These are phyloP conservation scores for Henckelia pumila DNA, from an alignment of 257 asterid genomes.

Conservation along the genomic window DNA sequence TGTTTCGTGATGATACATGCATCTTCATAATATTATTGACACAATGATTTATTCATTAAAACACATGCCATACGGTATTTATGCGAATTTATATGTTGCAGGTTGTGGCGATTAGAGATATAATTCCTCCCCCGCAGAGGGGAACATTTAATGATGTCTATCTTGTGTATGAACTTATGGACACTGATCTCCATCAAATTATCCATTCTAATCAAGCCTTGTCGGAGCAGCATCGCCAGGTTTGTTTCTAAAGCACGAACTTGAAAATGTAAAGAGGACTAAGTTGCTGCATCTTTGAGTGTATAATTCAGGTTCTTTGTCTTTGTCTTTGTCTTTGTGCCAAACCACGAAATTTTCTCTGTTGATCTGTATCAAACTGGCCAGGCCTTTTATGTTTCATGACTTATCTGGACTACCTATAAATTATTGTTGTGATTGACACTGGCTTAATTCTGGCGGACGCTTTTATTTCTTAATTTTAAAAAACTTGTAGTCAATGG, in stretches of 20 bases:
- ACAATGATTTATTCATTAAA: no score
- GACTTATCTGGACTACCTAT: not conserved
- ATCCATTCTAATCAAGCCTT: constrained; percentile 29
- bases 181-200: constrained; percentile 35
- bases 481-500: no score
- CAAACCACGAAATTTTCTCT: not conserved
- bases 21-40: no score
- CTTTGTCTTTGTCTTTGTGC: not conserved
- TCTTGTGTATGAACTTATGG: constrained; percentile 29
- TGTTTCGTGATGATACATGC: no score
- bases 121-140: constrained; percentile 29
- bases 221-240: constrained; percentile 35
- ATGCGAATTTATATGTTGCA: no score
- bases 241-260: not conserved
- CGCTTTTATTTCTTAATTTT: no score
- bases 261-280: not conserved
- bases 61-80: no score
- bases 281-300: not conserved
- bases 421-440: no score
- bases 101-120: no score
- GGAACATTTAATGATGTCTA: constrained; percentile 23
- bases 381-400: not conserved
- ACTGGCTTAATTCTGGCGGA: no score
- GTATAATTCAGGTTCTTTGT: not conserved
- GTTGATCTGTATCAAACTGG: not conserved